Evolutionary conservation across 169 alveolate genomes (phyloP).

Genomic region (Plasmodium blacklocki): DNA sequence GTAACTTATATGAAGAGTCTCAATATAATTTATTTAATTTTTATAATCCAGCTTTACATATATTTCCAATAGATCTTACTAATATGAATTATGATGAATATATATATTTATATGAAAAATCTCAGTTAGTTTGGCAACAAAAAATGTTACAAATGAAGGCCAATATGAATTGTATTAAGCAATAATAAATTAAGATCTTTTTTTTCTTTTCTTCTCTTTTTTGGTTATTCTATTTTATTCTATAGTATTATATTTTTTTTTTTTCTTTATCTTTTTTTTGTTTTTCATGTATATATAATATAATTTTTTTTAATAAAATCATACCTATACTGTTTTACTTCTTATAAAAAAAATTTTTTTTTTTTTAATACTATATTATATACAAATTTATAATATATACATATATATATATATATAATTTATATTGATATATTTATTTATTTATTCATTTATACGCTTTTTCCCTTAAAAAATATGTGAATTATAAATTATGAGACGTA

Average conservation of each 20-base stretch:
- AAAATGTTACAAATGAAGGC: conserved; percentile 44
- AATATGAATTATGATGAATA: conserved; percentile 86
- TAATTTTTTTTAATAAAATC: no score
- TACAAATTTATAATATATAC: no score
- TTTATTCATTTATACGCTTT: no score
- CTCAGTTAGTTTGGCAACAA: conserved; percentile 63
- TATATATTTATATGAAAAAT: conserved; percentile 78
- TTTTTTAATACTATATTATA: no score
- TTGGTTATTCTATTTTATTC: no score
- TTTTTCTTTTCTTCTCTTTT: neutral
- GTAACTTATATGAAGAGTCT: conserved; percentile 51
- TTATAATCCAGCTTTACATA: conserved; percentile 83
- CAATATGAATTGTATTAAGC: conserved; percentile 17
- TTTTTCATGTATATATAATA: neutral
- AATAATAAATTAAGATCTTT: neutral
- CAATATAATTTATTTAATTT: conserved; percentile 76
- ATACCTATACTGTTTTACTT: no score
- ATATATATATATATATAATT: no score
- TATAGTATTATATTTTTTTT: neutral
- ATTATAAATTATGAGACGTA: no score
- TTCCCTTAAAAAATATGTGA: no score
- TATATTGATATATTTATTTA: no score
- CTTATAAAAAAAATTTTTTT: no score
- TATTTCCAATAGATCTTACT: conserved; percentile 85
- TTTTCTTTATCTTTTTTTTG: neutral